phyloP scores from a whole-genome alignment of 768 basidiomycete genomes.

The Hypsizygus marmoreus region DNA sequence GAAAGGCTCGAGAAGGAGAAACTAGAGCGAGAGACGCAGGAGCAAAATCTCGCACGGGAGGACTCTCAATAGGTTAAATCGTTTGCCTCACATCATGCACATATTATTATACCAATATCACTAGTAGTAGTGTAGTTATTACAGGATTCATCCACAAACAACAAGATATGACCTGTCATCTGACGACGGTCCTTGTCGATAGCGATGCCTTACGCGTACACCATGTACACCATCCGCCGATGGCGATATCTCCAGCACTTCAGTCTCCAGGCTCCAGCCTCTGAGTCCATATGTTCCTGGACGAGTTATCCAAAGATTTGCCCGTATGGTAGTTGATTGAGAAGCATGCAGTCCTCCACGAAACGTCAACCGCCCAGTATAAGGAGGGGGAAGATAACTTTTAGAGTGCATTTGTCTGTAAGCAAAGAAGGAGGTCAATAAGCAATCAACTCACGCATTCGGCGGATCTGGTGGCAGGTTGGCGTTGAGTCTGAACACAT shows the following conservation, averaged over 20 bases:
- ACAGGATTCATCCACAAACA: too few species aligned
- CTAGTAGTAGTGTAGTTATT: slow-evolving; percentile 22
- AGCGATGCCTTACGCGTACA: slow-evolving; percentile 29
- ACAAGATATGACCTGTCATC: slow-evolving; percentile 31
- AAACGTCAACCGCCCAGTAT: slow-evolving; percentile 67
- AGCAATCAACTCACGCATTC: slow-evolving; percentile 11
- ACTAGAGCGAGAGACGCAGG: slow-evolving; percentile 23
- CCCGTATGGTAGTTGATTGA: slow-evolving; percentile 41
- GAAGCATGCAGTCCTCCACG: slow-evolving; percentile 59
- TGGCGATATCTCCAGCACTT: slow-evolving; percentile 46
- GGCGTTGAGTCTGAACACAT: slow-evolving; percentile 49
- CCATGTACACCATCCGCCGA: background rate
- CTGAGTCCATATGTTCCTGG: slow-evolving; percentile 68
- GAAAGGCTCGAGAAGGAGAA: slow-evolving; percentile 39
- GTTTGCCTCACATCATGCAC: background rate
- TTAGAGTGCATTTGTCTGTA: slow-evolving; percentile 24
- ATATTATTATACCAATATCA: slow-evolving; percentile 16
- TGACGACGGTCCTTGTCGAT: slow-evolving; percentile 33
- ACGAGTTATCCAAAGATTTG: slow-evolving; percentile 59
- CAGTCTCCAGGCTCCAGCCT: slow-evolving; percentile 70
- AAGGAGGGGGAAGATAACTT: slow-evolving; percentile 51
- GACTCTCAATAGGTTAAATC: slow-evolving; percentile 2
- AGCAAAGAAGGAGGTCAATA: background rate
- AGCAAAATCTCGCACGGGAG: slow-evolving; percentile 3
- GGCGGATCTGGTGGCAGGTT: slow-evolving; percentile 15